These are phyloP conservation scores for Cladorrhinum sp. DNA, from an alignment of 2,329 filamentous ascomycete species.

Conservation along the genomic window DNA sequence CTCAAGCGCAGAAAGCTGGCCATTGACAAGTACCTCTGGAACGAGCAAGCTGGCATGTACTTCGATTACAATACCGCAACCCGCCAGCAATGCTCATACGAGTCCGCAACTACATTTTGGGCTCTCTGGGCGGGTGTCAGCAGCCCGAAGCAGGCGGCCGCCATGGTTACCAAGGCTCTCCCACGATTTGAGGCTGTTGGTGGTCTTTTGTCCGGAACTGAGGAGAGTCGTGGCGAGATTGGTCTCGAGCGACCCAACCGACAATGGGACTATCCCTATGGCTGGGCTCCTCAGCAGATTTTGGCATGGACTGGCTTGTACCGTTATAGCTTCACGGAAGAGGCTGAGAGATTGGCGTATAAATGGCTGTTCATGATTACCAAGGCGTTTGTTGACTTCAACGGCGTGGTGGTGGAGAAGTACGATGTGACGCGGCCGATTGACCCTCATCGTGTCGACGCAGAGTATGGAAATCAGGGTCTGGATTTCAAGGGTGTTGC, in stretches of 20 bases:
- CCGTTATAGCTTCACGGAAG: slow-evolving; percentile 86
- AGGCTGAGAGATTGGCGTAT: slow-evolving; percentile 86
- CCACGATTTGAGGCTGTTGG: slow-evolving; percentile 86
- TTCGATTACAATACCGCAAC: slow-evolving; percentile 93
- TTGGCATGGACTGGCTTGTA: slow-evolving; percentile 91
- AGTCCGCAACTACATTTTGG: slow-evolving; percentile 94
- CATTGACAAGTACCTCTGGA: slow-evolving; percentile 94
- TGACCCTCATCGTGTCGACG: slow-evolving; percentile 90
- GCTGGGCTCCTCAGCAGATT: slow-evolving; percentile 98
- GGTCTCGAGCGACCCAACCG: slow-evolving; percentile 83
- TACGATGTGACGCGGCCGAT: slow-evolving; percentile 91
- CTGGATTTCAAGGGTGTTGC: slow-evolving; percentile 93
- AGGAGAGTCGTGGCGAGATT: slow-evolving; percentile 78
- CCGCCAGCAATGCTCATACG: slow-evolving; percentile 77
- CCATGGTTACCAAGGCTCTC: slow-evolving; percentile 75
- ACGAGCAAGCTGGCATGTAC: slow-evolving; percentile 89
- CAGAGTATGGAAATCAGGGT: slow-evolving; percentile 97
- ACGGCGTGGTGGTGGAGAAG: slow-evolving; percentile 97
- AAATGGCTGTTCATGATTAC: slow-evolving; percentile 99
- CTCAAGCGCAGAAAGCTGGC: slow-evolving; percentile 78
- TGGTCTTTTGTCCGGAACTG: slow-evolving; percentile 83
- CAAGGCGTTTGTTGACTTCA: slow-evolving; percentile 97
- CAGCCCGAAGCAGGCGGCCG: slow-evolving; percentile 79
- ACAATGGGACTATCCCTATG: slow-evolving; percentile 98
- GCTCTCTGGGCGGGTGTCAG: slow-evolving; percentile 92